Percentiles rank a stretch among this genome's conserved stretches.
Conservation (phyloP, 208 protist genomes). For the Porcisia deanei region DNA sequence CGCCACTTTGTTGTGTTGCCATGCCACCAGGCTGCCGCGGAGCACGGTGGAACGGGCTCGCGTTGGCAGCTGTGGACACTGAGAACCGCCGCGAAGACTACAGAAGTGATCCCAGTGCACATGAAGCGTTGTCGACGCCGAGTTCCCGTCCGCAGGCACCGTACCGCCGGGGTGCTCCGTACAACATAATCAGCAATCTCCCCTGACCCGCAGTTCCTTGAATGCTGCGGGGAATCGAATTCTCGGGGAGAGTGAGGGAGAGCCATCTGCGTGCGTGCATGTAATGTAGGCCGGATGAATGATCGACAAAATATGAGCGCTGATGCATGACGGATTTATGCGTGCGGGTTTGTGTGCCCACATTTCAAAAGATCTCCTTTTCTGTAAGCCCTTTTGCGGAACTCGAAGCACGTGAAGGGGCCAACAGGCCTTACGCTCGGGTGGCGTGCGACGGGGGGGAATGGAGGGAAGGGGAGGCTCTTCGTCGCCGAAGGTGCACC, state of each 20-base stretch:
- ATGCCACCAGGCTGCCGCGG: background rate
- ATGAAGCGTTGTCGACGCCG: background rate
- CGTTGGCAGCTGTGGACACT: background rate
- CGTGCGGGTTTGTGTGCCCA: background rate
- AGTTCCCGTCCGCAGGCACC: background rate
- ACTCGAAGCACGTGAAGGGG: background rate
- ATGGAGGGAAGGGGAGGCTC: no score
- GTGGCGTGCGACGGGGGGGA: no score
- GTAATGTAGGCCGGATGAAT: background rate
- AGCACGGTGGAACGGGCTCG: background rate
- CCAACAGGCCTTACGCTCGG: no score
- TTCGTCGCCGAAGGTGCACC: background rate
- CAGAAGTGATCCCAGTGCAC: background rate
- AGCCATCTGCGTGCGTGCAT: background rate
- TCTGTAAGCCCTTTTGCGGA: background rate
- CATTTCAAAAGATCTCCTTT: background rate
- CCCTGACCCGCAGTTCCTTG: background rate
- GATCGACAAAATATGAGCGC: background rate
- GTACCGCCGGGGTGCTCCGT: constrained; percentile 20
- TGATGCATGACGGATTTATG: background rate
- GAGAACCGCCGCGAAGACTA: background rate
- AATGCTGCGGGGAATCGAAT: background rate
- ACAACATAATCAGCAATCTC: constrained; percentile 30
- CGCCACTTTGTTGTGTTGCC: background rate
- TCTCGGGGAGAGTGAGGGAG: background rate